A percentile compares a stretch with the other conserved stretches of the same genome.
Conservation (phyloP, 169 alveolate species). For the Besnoitia besnoiti region DNA sequence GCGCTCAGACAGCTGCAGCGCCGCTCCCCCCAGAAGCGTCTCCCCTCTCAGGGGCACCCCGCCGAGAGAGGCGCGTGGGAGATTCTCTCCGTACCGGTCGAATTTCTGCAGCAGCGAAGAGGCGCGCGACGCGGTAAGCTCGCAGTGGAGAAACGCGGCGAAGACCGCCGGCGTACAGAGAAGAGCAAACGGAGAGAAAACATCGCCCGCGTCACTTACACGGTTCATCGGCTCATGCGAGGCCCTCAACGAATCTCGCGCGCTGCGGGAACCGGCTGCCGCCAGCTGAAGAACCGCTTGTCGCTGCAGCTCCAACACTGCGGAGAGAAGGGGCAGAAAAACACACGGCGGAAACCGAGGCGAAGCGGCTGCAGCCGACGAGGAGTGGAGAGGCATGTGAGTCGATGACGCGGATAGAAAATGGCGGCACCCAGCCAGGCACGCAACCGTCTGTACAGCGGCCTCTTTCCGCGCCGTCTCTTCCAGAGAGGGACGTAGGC, state of each 20-base stretch:
- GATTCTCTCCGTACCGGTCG: neutral
- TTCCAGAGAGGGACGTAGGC: neutral
- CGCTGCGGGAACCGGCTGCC: neutral
- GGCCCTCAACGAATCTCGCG: neutral
- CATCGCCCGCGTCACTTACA: neutral
- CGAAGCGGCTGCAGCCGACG: neutral
- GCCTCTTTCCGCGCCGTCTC: neutral
- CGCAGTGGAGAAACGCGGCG: constrained; percentile 10
- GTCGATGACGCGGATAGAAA: neutral
- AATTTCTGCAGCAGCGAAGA: constrained; percentile 28
- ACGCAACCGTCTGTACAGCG: neutral
- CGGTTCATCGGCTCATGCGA: neutral
- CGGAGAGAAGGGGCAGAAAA: neutral
- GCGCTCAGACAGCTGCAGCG: neutral
- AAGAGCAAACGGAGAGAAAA: neutral
- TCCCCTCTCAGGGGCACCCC: neutral
- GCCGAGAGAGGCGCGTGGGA: neutral
- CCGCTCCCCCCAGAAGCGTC: neutral
- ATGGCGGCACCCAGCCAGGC: neutral
- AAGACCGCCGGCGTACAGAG: neutral
- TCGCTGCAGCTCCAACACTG: constrained; percentile 53
- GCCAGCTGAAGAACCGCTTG: constrained; percentile 59
- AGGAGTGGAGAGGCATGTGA: neutral
- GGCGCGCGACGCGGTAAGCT: constrained; percentile 24
- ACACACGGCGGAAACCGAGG: neutral